phyloP scores from a whole-genome alignment of 2,329 filamentous ascomycete genomes.

The Capronia americana region DNA sequence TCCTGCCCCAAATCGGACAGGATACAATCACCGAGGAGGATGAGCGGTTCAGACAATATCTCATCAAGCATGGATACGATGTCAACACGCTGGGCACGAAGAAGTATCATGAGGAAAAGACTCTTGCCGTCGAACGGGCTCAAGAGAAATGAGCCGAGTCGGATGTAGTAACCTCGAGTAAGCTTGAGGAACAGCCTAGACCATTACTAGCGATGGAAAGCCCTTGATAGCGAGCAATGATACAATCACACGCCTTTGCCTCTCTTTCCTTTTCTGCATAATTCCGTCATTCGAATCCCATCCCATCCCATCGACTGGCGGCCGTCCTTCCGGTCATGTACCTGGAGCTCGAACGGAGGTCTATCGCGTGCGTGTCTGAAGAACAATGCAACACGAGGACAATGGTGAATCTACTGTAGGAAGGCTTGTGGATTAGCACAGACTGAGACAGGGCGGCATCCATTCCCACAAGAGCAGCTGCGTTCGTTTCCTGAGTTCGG shows the following conservation, averaged over 20 bases:
- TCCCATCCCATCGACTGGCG: not conserved
- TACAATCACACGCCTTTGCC: not conserved
- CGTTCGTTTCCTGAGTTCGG: too few species aligned
- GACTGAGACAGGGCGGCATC: too few species aligned
- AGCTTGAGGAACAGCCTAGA: not conserved
- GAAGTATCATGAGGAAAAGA: constrained; percentile 29
- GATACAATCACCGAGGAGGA: constrained; percentile 84
- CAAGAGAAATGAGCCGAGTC: constrained; percentile 1
- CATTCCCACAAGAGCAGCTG: too few species aligned
- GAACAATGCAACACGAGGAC: too few species aligned
- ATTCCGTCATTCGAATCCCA: not conserved
- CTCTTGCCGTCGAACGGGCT: constrained; percentile 10
- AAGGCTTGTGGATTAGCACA: too few species aligned
- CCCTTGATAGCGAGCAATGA: not conserved
- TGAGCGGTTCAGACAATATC: constrained; percentile 72
- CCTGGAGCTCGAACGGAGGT: too few species aligned
- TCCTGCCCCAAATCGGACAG: constrained; percentile 74
- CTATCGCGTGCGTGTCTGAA: too few species aligned
- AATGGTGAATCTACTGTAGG: too few species aligned
- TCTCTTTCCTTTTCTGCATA: not conserved
- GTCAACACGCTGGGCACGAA: constrained; percentile 61
- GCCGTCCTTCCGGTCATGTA: not conserved
- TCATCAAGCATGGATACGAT: constrained; percentile 78
- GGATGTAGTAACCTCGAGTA: not conserved
- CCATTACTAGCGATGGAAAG: not conserved